These are phyloP conservation scores for Clausena lansium DNA, from an alignment of 345 rosid genomes.

Conservation along the genomic window DNA sequence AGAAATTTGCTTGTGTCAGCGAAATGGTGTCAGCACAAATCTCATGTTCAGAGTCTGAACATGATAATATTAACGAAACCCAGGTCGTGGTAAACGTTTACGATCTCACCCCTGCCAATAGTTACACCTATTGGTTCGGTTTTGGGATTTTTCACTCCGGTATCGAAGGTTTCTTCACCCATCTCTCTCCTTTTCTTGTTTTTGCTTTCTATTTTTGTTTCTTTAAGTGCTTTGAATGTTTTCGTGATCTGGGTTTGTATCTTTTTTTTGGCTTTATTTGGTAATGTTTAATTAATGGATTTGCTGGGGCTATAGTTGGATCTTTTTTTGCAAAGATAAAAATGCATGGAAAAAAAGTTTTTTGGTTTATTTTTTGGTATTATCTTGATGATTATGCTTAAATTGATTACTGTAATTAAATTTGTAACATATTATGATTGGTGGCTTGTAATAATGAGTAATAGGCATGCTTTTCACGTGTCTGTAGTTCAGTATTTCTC, in stretches of 20 bases:
- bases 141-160: conserved; percentile 94
- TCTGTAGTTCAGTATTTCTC: not conserved
- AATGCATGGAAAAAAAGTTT: not conserved
- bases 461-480: not conserved
- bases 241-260: conserved; percentile 1
- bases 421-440: not conserved
- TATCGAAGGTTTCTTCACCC: conserved; percentile 58
- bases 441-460: not conserved
- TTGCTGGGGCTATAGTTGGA: not conserved
- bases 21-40: conserved; percentile 40
- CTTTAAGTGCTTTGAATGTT: not conserved
- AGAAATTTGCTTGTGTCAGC: not conserved
- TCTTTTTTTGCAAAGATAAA: not conserved
- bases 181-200: not conserved
- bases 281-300: not conserved
- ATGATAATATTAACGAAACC: conserved; percentile 26
- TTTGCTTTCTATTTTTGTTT: not conserved
- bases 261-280: not conserved
- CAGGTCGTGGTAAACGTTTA: conserved; percentile 69
- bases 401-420: not conserved
- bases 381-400: not conserved
- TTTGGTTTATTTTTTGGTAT: not conserved
- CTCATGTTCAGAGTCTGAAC: conserved; percentile 30
- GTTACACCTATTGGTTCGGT: conserved; percentile 81
- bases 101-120: conserved; percentile 82